Evolutionary conservation across 2,329 filamentous ascomycete genomes (phyloP).

Genomic region (Dothiorella sarmentorum): DNA sequence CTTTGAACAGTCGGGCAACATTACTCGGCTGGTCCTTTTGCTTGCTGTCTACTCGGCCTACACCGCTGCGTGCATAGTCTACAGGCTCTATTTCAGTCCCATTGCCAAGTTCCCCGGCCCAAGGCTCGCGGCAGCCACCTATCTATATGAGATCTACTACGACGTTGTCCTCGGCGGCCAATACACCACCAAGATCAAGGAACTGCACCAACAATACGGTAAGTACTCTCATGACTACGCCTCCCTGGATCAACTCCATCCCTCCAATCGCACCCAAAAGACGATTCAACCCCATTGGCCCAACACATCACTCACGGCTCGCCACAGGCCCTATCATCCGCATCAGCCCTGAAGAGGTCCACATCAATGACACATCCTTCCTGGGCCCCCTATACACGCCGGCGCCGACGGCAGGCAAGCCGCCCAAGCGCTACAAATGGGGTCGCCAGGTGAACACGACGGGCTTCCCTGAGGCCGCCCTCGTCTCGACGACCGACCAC

Average conservation of each 20-base stretch:
- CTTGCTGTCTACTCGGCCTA: background rate
- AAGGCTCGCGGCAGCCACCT: conserved; percentile 24
- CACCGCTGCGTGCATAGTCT: conserved; percentile 19
- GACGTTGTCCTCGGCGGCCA: conserved; percentile 20
- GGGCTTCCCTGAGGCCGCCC: background rate
- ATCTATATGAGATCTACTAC: conserved; percentile 26
- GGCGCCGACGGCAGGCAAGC: too few species aligned
- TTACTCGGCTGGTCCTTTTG: too few species aligned
- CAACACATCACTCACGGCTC: background rate
- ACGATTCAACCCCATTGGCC: too few species aligned
- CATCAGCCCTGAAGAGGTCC: conserved; percentile 20
- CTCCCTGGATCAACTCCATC: too few species aligned
- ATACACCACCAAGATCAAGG: conserved; percentile 15
- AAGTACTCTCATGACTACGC: too few species aligned
- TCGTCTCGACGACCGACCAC: background rate
- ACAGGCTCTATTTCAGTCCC: conserved; percentile 33
- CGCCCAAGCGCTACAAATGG: background rate
- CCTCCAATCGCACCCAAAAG: too few species aligned
- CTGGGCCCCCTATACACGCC: background rate
- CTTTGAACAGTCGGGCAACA: too few species aligned
- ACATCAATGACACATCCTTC: conserved; percentile 17
- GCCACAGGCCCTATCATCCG: conserved; percentile 19
- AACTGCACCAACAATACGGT: conserved; percentile 20
- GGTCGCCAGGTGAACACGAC: background rate
- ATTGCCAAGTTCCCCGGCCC: conserved; percentile 33